A percentile compares a stretch with the other conserved stretches of the same genome.
Evolutionary conservation across 306 rosid genomes (phyloP).

Genomic region (Vigna mungo): DNA sequence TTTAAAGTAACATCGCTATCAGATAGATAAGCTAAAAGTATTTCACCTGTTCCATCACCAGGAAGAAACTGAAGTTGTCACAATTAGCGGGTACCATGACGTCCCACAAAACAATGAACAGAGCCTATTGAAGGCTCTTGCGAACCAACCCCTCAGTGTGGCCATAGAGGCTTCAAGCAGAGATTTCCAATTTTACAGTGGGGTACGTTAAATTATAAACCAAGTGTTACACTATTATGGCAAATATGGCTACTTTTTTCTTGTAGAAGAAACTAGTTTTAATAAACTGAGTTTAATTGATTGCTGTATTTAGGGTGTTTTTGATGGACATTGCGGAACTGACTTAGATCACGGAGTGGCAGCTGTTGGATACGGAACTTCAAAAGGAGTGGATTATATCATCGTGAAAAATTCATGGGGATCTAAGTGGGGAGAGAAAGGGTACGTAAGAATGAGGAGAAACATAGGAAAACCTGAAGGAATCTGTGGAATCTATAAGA

Average conservation of each 20-base stretch:
- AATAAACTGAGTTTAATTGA: not conserved
- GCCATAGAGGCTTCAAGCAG: conserved; percentile 87
- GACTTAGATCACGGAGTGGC: conserved; percentile 93
- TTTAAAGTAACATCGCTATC: not conserved
- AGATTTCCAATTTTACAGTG: conserved; percentile 91
- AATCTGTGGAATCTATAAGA: conserved; percentile 79
- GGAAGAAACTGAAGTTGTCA: conserved; percentile 64
- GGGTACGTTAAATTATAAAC: conserved; percentile 50
- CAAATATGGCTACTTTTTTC: not conserved
- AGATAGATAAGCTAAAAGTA: not conserved
- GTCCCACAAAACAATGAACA: conserved; percentile 83
- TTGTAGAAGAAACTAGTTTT: not conserved
- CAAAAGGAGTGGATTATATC: conserved; percentile 78
- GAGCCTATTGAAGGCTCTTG: conserved; percentile 84
- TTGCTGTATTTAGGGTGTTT: conserved; percentile 65
- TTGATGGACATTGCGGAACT: conserved; percentile 79
- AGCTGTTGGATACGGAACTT: conserved; percentile 86
- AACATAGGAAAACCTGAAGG: conserved; percentile 81
- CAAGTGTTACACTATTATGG: not conserved
- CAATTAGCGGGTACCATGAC: conserved; percentile 78
- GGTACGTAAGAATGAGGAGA: conserved; percentile 80
- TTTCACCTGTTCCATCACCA: conserved; percentile 39
- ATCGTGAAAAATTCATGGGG: conserved; percentile 93
- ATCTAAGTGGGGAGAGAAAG: conserved; percentile 93
- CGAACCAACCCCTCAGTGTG: conserved; percentile 87